phyloP scores from a whole-genome alignment of 2,329 filamentous ascomycete genomes.

The Aspergillus tubingensis region DNA sequence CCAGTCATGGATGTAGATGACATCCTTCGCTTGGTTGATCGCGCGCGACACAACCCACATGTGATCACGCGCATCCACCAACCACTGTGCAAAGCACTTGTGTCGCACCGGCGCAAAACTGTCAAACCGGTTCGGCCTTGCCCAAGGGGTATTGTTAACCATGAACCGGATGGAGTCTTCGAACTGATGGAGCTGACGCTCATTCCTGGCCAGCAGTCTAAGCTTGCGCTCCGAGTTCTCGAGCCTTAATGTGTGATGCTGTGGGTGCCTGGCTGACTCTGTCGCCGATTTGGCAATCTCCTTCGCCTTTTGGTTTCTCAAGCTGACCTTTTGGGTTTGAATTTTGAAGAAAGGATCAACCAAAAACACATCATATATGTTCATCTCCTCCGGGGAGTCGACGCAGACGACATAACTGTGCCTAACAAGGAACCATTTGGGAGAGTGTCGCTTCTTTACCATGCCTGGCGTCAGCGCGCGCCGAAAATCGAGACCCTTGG shows the following conservation, averaged over 20 bases:
- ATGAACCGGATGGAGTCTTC: slow-evolving; percentile 90
- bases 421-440: slow-evolving; percentile 97
- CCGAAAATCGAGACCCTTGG: slow-evolving; percentile 83
- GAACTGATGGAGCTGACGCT: slow-evolving; percentile 86
- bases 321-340: slow-evolving; percentile 67
- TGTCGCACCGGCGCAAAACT: slow-evolving; percentile 90
- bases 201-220: slow-evolving; percentile 86
- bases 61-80: slow-evolving; percentile 94
- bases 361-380: slow-evolving; percentile 98
- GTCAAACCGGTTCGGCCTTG: slow-evolving; percentile 78
- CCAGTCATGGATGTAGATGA: slow-evolving; percentile 99
- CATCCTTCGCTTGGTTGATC: slow-evolving; percentile 94
- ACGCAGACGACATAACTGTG: slow-evolving; percentile 98
- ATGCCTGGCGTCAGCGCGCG: slow-evolving; percentile 76
- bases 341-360: slow-evolving; percentile 86
- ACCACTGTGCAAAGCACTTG: slow-evolving; percentile 89
- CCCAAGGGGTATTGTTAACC: slow-evolving; percentile 80
- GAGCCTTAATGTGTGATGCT: slow-evolving; percentile 86
- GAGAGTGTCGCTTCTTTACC: slow-evolving; percentile 78
- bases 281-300: slow-evolving; percentile 68
- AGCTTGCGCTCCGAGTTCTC: slow-evolving; percentile 89
- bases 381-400: slow-evolving; percentile 98
- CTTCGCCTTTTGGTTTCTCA: slow-evolving; percentile 53
- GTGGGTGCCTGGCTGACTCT: slow-evolving; percentile 59
- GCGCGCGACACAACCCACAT: slow-evolving; percentile 99